phyloP scores from a whole-genome alignment of 306 rosid species.

The Fragaria nilgerrensis region DNA sequence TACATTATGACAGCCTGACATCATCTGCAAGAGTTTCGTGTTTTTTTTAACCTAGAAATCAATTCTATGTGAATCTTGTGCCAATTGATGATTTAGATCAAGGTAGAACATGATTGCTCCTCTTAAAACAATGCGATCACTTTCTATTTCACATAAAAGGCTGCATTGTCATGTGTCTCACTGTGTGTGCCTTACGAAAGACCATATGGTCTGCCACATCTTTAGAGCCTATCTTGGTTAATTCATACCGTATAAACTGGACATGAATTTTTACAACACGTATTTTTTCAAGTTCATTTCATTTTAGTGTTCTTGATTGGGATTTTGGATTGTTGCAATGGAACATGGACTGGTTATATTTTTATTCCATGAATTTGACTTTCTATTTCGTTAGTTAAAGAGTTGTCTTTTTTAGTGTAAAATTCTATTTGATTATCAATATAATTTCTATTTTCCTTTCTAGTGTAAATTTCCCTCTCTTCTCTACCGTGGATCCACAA shows the following conservation, averaged over 20 bases:
- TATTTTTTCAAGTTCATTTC: neutral
- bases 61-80: neutral
- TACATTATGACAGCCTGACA: neutral
- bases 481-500: too few relatives aligned
- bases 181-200: neutral
- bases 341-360: neutral
- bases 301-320: neutral
- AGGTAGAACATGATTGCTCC: neutral
- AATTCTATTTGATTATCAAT: too few relatives aligned
- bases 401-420: too few relatives aligned
- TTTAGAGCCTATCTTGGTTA: too few relatives aligned
- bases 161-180: neutral
- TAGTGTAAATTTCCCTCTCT: too few relatives aligned
- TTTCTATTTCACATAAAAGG: neutral
- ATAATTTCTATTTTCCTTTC: too few relatives aligned
- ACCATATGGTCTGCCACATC: neutral
- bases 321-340: neutral
- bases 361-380: neutral
- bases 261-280: neutral
- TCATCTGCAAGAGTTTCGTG: slow-evolving; percentile 5
- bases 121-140: neutral
- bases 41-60: neutral
- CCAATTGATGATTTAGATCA: slow-evolving; percentile 8
- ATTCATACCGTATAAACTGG: neutral
- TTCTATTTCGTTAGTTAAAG: neutral